These are phyloP conservation scores for Neoarthrinium moseri DNA, from an alignment of 2,329 filamentous ascomycete genomes.

Conservation along the genomic window DNA sequence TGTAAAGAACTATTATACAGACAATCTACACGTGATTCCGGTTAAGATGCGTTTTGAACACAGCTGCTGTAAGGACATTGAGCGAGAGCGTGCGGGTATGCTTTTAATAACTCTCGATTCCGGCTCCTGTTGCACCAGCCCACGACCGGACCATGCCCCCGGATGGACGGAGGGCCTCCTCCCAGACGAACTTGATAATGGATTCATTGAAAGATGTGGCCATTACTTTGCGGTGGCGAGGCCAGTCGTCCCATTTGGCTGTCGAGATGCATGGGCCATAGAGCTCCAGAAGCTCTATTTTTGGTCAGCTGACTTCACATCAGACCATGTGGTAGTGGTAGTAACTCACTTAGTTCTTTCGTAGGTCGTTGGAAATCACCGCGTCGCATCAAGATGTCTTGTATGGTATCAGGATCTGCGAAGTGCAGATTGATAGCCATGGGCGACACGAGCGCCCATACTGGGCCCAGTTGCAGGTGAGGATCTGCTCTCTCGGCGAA, in stretches of 20 bases:
- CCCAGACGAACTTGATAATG: conserved; percentile 27
- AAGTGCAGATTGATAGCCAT: conserved; percentile 17
- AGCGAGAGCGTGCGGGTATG: conserved; percentile 25
- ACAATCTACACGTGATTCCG: no score
- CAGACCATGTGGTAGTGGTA: not conserved
- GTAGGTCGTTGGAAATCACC: conserved; percentile 21
- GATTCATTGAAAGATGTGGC: conserved; percentile 27
- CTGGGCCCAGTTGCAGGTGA: conserved; percentile 16
- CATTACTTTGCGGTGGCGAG: conserved; percentile 25
- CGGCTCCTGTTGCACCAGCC: conserved; percentile 3
- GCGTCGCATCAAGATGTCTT: conserved; percentile 17
- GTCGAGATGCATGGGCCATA: conserved; percentile 29
- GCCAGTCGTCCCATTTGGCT: conserved; percentile 25
- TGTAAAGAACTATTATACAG: no score
- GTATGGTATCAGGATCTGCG: conserved; percentile 20
- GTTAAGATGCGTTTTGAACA: no score
- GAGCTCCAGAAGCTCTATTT: conserved; percentile 17
- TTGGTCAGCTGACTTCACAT: conserved; percentile 2
- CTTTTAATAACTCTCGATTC: conserved; percentile 12
- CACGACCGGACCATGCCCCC: conserved; percentile 21
- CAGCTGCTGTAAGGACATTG: conserved; percentile 27
- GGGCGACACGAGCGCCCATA: conserved; percentile 23
- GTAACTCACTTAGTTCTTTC: conserved; percentile 15
- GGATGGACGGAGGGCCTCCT: conserved; percentile 21
- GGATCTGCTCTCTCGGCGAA: conserved; percentile 13